A percentile compares a stretch with the other conserved stretches of the same genome.
Evolutionary conservation across 2,329 filamentous ascomycete genomes (phyloP).

Genomic region (Trichothecium sympodiale): DNA sequence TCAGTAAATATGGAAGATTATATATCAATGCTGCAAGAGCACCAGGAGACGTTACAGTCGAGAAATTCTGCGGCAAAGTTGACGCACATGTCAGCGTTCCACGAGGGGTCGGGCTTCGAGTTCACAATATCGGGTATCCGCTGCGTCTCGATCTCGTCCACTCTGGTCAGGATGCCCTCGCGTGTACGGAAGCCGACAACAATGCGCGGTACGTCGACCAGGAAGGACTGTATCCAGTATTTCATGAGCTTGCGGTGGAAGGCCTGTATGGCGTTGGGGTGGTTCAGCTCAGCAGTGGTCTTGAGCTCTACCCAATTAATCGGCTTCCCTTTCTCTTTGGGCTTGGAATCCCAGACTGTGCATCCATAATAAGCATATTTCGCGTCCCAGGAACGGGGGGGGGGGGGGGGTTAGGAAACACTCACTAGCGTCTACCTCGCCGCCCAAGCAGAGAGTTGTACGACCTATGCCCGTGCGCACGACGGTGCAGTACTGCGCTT

Average conservation of each 20-base stretch:
- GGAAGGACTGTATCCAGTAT: constrained; percentile 93
- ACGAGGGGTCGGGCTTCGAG: constrained; percentile 51
- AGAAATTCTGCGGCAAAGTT: constrained; percentile 76
- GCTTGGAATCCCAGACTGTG: constrained; percentile 81
- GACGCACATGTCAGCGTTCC: constrained; percentile 91
- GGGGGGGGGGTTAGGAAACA: constrained; percentile 5
- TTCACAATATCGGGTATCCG: constrained; percentile 68
- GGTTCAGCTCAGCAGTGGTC: constrained; percentile 64
- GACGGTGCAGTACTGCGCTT: constrained; percentile 91
- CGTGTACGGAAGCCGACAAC: constrained; percentile 77
- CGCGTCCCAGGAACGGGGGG: background rate
- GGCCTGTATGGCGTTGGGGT: constrained; percentile 56
- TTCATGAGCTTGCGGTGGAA: constrained; percentile 89
- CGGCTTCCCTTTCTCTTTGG: constrained; percentile 48
- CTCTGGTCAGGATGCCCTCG: constrained; percentile 56
- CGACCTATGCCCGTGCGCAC: constrained; percentile 79
- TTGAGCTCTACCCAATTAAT: constrained; percentile 95
- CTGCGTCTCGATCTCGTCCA: constrained; percentile 73
- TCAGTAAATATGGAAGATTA: too few relatives aligned
- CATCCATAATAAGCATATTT: too few relatives aligned
- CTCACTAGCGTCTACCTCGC: constrained; percentile 83
- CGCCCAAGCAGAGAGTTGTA: constrained; percentile 66
- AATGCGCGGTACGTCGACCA: constrained; percentile 85
- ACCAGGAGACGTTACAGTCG: constrained; percentile 54
- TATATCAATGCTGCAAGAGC: background rate